Evolutionary conservation across 2,329 filamentous ascomycete genomes (phyloP).

Genomic region (Colletotrichum navitas): DNA sequence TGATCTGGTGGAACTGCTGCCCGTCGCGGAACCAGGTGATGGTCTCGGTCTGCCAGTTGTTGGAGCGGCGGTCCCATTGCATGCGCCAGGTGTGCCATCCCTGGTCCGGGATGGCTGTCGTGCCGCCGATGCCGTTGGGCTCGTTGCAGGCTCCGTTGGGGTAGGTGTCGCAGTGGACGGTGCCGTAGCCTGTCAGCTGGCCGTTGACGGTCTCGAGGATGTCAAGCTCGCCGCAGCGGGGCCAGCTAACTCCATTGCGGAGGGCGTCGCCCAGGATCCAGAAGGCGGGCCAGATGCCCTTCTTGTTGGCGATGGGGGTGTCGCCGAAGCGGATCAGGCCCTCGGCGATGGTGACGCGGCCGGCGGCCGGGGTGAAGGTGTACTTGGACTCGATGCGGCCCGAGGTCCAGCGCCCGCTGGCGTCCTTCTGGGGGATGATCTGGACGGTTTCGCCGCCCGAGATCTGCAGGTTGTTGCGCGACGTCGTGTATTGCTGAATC

Average conservation of each 20-base stretch:
- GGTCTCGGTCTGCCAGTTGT: conserved; percentile 59
- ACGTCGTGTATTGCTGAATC: conserved; percentile 60
- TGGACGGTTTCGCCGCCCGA: conserved; percentile 65
- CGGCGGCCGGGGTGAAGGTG: conserved; percentile 58
- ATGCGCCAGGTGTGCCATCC: conserved; percentile 64
- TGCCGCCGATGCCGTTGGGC: conserved; percentile 54
- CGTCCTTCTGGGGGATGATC: conserved; percentile 60
- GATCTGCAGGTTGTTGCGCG: conserved; percentile 61
- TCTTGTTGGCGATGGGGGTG: conserved; percentile 52
- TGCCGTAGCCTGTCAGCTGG: conserved; percentile 59
- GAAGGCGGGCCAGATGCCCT: conserved; percentile 67
- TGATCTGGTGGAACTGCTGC: conserved; percentile 56
- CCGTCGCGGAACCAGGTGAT: conserved; percentile 65
- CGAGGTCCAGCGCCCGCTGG: conserved; percentile 60
- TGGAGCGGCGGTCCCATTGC: conserved; percentile 59
- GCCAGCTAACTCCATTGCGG: conserved; percentile 61
- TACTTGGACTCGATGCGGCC: conserved; percentile 63
- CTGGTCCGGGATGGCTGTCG: conserved; percentile 55
- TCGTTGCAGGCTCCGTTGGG: conserved; percentile 63
- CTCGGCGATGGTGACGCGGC: conserved; percentile 58
- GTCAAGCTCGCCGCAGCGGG: conserved; percentile 64
- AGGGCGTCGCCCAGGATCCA: conserved; percentile 64
- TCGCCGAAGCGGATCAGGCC: conserved; percentile 60
- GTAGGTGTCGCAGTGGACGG: conserved; percentile 60
- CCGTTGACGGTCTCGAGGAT: conserved; percentile 65